Evolutionary conservation across 192 early-diverging fungal genomes (phyloP), one percentile per base, ranked within the genome.

Genomic region (Coemansia sp.): DNA sequence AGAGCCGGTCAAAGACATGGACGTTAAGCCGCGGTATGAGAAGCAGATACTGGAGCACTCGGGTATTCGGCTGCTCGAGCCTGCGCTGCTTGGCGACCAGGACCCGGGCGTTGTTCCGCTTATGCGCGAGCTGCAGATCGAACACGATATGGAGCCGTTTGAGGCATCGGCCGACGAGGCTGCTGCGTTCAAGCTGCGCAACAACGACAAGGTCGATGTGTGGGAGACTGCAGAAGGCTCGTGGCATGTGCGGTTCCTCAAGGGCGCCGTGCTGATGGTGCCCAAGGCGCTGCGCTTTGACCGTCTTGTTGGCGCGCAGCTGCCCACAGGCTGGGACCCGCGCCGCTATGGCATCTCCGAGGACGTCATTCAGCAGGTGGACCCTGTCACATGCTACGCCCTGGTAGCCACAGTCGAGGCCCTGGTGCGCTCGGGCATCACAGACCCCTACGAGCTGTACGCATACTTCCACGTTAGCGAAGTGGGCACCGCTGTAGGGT

Each of bases 401-500:
- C 66, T 98, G 32, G 87, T 95, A 24, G 87, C 93, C 23, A 94
- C 96, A 24, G 92, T 92, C 17, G 96, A 98, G 81, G 93, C 96
- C 3, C 82, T 98, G 58, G 83, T 94, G 47, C 85, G 92, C 48
- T 87, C 92, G 45, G 96, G 96, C 75, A 88, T 98, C 62, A 93
- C 93, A 23, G 96, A 98, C 66, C 93, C 96, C 8, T 98, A 98
- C 85, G 96, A 98, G 83, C 92, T 98, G 80, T 98, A 93, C 87
- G 80, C 89, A 70, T 94, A 96, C 72, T 92, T 98, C 57, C 94
- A 98, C 70, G 93, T 95, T 8, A 87, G 90, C 48, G 88, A 98
- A 62, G 86, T 98, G 21, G 96, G 96, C 63, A 98, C 92, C 77
- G 84, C 89, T 3, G 82, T 90, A 54, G 96, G 96, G 43, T 90